Conservation (phyloP, 202 grass and related monocot genomes). For the Elaeis oleifera region DNA sequence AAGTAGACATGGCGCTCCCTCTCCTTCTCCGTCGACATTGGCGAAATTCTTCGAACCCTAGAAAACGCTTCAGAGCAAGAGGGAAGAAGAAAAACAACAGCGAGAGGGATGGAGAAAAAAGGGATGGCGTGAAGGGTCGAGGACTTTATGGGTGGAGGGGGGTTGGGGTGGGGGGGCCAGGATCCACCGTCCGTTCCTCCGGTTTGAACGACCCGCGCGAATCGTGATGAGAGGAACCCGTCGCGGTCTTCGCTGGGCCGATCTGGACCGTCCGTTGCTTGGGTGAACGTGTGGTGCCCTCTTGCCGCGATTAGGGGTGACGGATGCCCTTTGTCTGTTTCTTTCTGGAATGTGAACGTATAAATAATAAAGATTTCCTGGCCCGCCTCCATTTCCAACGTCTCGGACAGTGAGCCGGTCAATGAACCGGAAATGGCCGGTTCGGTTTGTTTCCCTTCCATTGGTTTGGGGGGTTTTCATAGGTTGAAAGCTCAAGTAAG, state of each 20-base stretch:
- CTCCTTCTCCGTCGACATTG: constrained; percentile 8
- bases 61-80: neutral
- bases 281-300: too few relatives aligned
- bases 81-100: neutral
- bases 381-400: too few relatives aligned
- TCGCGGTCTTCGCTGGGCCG: neutral
- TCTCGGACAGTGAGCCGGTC: too few relatives aligned
- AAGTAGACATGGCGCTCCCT: constrained; percentile 14
- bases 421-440: too few relatives aligned
- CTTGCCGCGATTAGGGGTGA: too few relatives aligned
- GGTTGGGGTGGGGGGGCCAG: neutral
- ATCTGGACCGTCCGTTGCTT: constrained; percentile 25
- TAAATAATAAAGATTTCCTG: too few relatives aligned
- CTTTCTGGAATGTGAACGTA: too few relatives aligned
- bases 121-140: neutral
- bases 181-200: constrained; percentile 4
- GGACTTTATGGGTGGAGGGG: neutral
- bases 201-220: neutral
- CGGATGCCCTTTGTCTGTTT: too few relatives aligned
- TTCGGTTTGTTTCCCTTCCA: too few relatives aligned
- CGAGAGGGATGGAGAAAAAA: too few relatives aligned
- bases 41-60: neutral
- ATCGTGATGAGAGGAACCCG: neutral
- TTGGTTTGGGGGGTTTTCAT: too few relatives aligned
- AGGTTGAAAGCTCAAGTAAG: too few relatives aligned